Conservation (phyloP, 225 moss, liverwort and hornwort genomes). For the Antitrichia curtipendula region DNA sequence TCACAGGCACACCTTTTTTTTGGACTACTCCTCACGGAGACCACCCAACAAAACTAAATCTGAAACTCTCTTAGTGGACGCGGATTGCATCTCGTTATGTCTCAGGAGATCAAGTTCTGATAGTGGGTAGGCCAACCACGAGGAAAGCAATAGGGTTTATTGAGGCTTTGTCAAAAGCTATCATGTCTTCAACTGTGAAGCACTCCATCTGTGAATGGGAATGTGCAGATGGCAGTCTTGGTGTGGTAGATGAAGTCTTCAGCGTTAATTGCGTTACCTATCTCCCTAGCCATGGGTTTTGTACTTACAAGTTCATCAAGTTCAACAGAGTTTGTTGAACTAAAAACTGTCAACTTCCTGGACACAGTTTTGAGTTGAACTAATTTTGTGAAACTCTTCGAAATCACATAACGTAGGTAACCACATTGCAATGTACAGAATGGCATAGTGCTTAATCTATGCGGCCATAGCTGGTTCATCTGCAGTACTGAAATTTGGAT, state of each 20-base stretch:
- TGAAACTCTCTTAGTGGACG: background rate
- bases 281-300: background rate
- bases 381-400: background rate
- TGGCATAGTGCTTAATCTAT: background rate
- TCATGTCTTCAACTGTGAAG: too few species aligned
- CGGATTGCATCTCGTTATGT: too few species aligned
- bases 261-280: background rate
- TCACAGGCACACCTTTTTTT: background rate
- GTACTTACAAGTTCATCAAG: background rate
- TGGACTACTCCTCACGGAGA: background rate
- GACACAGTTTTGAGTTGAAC: too few species aligned
- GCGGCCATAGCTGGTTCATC: background rate
- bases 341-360: too few species aligned
- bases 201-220: background rate
- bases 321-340: background rate
- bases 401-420: background rate
- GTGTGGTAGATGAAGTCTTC: background rate
- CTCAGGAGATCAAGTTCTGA: too few species aligned
- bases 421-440: background rate
- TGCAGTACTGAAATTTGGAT: background rate
- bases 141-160: background rate
- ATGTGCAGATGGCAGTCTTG: background rate
- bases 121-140: background rate
- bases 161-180: background rate
- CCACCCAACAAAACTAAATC: background rate